Evolutionary conservation across 495 filamentous ascomycete genomes (phyloP).

Genomic region (Pyrenopolyporus hunteri): DNA sequence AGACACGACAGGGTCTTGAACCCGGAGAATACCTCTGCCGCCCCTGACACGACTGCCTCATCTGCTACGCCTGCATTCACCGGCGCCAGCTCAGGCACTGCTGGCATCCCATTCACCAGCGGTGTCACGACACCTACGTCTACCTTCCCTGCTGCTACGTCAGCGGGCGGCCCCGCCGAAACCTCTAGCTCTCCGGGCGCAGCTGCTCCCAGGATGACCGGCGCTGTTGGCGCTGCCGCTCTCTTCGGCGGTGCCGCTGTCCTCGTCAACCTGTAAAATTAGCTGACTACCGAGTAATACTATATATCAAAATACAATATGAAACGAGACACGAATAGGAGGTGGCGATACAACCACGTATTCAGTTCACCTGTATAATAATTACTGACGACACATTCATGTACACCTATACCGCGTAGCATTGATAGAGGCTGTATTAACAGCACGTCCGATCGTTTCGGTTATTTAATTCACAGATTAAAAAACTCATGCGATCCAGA

Average conservation of each 20-base stretch:
- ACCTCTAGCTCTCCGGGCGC: constrained; percentile 13
- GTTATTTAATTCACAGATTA: not conserved
- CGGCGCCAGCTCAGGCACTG: constrained; percentile 51
- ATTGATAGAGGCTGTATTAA: not conserved
- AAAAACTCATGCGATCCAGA: constrained; percentile 53
- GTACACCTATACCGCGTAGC: not conserved
- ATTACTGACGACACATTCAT: not conserved
- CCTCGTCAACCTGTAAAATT: constrained; percentile 19
- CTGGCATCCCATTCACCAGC: constrained; percentile 54
- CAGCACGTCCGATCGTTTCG: not conserved
- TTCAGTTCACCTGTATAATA: too few relatives aligned
- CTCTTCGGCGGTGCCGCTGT: constrained; percentile 48
- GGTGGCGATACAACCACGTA: too few relatives aligned
- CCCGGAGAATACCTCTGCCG: constrained; percentile 57
- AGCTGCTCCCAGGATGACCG: constrained; percentile 39
- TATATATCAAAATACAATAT: too few relatives aligned
- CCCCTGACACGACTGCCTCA: constrained; percentile 51
- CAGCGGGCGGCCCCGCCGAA: constrained; percentile 23
- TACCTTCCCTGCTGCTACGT: constrained; percentile 43
- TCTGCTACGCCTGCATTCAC: constrained; percentile 58
- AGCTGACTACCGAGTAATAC: too few relatives aligned
- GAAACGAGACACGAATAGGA: too few relatives aligned
- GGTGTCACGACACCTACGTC: constrained; percentile 45
- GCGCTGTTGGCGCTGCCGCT: constrained; percentile 43
- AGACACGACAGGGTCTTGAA: constrained; percentile 60